Evolutionary conservation across 2,329 filamentous ascomycete genomes (phyloP).

Genomic region (Rutstroemia sp.): DNA sequence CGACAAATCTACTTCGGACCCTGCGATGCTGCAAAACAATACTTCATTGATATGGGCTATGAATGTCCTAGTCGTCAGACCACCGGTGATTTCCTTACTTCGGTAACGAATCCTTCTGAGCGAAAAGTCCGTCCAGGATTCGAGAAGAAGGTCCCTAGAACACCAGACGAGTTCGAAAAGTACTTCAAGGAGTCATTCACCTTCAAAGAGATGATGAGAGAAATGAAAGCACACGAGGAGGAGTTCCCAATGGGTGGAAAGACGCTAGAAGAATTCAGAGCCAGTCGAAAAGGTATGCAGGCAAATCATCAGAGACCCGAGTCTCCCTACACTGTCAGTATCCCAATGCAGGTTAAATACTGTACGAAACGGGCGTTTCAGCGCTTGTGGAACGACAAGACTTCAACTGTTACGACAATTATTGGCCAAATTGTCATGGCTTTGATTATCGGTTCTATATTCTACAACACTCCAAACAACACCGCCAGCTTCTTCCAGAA

Average conservation of each 20-base stretch:
- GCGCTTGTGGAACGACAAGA: constrained; percentile 50
- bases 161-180: constrained; percentile 58
- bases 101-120: constrained; percentile 57
- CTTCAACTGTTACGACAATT: constrained; percentile 10
- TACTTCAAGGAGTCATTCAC: constrained; percentile 39
- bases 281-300: constrained; percentile 41
- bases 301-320: constrained; percentile 43
- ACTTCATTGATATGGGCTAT: constrained; percentile 66
- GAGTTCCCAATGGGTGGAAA: constrained; percentile 34
- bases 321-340: constrained; percentile 15
- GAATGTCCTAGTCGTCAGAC: constrained; percentile 51
- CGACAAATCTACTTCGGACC: constrained; percentile 66
- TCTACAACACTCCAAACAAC: constrained; percentile 47
- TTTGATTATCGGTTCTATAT: constrained; percentile 54
- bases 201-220: constrained; percentile 32
- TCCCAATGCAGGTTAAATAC: constrained; percentile 63
- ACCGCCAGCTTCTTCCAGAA: constrained; percentile 53
- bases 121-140: constrained; percentile 46
- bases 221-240: constrained; percentile 21
- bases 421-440: constrained; percentile 39
- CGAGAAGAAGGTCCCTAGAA: constrained; percentile 52
- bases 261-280: constrained; percentile 42
- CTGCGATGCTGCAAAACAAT: constrained; percentile 53
- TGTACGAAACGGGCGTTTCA: constrained; percentile 75
- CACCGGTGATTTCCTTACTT: constrained; percentile 63